Evolutionary conservation across 2,329 filamentous ascomycete species (phyloP).

Genomic region (Akanthomyces uredinophilus): DNA sequence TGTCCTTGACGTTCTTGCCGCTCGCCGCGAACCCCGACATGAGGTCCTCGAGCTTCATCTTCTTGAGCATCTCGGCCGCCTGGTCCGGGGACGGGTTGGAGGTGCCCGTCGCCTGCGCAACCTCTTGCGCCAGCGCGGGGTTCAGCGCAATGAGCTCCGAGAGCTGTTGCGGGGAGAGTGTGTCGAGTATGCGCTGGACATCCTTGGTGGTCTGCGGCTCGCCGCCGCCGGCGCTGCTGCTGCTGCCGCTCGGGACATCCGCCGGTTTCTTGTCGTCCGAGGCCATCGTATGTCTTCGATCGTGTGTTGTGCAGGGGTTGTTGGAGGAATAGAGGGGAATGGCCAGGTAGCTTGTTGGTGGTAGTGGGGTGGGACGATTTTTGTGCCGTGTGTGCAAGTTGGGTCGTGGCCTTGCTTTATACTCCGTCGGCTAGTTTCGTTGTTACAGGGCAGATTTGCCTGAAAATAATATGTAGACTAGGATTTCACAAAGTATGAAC

Average conservation of each 20-base stretch:
- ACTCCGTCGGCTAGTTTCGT: neutral
- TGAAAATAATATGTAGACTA: too few relatives aligned
- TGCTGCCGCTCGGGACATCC: constrained; percentile 30
- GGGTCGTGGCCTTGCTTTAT: neutral
- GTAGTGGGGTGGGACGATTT: constrained; percentile 15
- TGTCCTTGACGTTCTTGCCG: constrained; percentile 90
- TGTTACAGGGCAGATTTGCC: too few relatives aligned
- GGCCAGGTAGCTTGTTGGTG: constrained; percentile 3
- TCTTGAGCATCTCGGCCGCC: constrained; percentile 51
- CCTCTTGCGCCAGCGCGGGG: constrained; percentile 63
- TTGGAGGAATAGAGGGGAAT: neutral
- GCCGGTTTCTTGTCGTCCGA: constrained; percentile 31
- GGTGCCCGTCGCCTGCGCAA: constrained; percentile 31
- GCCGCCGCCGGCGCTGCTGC: constrained; percentile 24
- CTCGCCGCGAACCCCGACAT: constrained; percentile 70
- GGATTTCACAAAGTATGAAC: too few relatives aligned
- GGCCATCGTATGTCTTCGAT: constrained; percentile 19
- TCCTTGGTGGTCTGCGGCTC: constrained; percentile 30
- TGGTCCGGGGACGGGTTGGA: constrained; percentile 35
- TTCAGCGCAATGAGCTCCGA: constrained; percentile 66
- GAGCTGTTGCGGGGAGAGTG: constrained; percentile 52
- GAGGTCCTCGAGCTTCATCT: constrained; percentile 63
- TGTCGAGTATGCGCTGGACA: constrained; percentile 47
- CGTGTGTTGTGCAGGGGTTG: neutral
- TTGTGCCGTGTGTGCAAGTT: neutral